phyloP scores from a whole-genome alignment of 176 grass and related monocot genomes.

The Hyparrhenia diplandra region DNA sequence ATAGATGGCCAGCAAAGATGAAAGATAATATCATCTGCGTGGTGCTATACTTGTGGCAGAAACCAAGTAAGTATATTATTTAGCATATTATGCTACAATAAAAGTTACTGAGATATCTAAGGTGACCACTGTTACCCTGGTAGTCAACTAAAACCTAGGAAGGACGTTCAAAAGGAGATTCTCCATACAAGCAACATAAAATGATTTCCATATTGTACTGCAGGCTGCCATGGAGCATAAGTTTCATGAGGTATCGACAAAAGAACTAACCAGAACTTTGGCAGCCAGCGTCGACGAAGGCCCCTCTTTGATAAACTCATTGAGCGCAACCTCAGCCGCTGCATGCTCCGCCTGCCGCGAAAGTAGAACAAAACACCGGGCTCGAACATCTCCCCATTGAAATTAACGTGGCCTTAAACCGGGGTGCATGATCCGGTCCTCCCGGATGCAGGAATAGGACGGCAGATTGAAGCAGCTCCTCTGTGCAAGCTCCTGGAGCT shows the following conservation, averaged over 20 bases:
- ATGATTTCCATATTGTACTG: background rate
- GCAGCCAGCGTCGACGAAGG: slow-evolving; percentile 48
- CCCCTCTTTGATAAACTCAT: slow-evolving; percentile 53
- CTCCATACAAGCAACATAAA: background rate
- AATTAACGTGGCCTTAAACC: slow-evolving; percentile 65
- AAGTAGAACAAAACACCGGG: slow-evolving; percentile 45
- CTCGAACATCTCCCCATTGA: slow-evolving; percentile 64
- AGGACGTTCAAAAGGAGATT: background rate
- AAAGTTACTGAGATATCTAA: background rate
- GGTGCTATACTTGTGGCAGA: background rate
- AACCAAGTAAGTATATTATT: background rate
- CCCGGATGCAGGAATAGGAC: slow-evolving; percentile 47
- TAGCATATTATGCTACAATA: background rate
- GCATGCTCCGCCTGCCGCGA: slow-evolving; percentile 55
- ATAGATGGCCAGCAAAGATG: background rate
- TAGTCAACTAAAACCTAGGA: slow-evolving; percentile 9
- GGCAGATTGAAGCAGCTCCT: slow-evolving; percentile 73
- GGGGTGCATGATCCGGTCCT: slow-evolving; percentile 52
- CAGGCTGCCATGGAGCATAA: background rate
- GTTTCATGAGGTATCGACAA: background rate
- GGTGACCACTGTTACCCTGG: background rate
- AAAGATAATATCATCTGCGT: background rate
- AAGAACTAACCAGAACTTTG: slow-evolving; percentile 64
- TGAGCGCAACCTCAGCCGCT: slow-evolving; percentile 52
- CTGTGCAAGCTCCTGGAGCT: slow-evolving; percentile 74